Evolutionary conservation across 352 stramenopile genomes (phyloP).

Genomic region (Globisporangium nodosum): DNA sequence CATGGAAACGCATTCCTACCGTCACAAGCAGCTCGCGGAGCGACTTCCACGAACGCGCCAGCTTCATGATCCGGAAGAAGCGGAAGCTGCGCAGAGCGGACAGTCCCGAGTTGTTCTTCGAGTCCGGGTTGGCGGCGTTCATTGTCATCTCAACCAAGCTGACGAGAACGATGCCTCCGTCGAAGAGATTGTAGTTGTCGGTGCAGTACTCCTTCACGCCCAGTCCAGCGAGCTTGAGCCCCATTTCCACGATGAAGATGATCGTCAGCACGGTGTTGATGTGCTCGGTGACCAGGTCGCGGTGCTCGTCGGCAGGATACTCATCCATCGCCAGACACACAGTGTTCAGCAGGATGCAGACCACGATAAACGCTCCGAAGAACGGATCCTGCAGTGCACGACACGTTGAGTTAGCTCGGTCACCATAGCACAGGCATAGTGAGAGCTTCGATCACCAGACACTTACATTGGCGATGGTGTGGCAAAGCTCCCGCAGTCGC

Average conservation of each 20-base stretch:
- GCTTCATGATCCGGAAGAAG: conserved; percentile 86
- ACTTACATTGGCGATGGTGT: conserved; percentile 18
- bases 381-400: conserved; percentile 15
- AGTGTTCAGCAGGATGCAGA: conserved; percentile 65
- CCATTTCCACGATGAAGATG: conserved; percentile 40
- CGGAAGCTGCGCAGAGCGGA: conserved; percentile 76
- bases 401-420: not conserved
- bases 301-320: conserved; percentile 20
- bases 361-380: conserved; percentile 31
- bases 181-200: conserved; percentile 57
- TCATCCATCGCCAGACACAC: conserved; percentile 50
- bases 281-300: conserved; percentile 18
- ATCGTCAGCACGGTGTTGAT: conserved; percentile 38
- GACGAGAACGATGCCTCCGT: conserved; percentile 47
- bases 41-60: conserved; percentile 87
- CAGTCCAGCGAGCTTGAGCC: conserved; percentile 60
- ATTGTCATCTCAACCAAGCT: conserved; percentile 39
- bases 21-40: conserved; percentile 80
- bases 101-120: conserved; percentile 41
- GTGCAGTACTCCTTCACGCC: conserved; percentile 31
- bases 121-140: conserved; percentile 19
- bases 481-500: conserved; percentile 16
- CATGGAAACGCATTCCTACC: conserved; percentile 9
- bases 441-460: not conserved
- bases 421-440: not conserved